A percentile compares a stretch with the other conserved stretches of the same genome.
These are phyloP conservation scores for Xylaria sp. DNA, from an alignment of 2,329 filamentous ascomycete species.

Conservation along the genomic window DNA sequence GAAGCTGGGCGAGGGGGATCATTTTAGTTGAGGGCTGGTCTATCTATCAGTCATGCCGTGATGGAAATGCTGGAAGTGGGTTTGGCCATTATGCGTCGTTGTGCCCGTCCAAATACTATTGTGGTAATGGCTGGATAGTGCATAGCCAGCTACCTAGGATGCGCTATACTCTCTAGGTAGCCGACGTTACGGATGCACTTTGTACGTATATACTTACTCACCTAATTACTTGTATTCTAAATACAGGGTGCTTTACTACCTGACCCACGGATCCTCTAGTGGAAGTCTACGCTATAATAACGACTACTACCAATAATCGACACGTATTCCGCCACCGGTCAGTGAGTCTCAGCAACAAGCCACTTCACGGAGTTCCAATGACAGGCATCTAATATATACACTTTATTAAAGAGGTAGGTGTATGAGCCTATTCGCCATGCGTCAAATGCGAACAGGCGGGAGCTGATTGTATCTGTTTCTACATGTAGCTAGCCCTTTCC, in stretches of 20 bases:
- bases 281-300: not conserved
- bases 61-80: no score
- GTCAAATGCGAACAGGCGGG: slow-evolving; percentile 8
- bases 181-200: not conserved
- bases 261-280: not conserved
- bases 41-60: no score
- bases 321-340: not conserved
- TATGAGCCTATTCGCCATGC: slow-evolving; percentile 13
- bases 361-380: not conserved
- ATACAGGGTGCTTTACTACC: not conserved
- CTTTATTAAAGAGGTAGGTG: slow-evolving; percentile 33
- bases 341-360: not conserved
- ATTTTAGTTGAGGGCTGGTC: slow-evolving; percentile 67
- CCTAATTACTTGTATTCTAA: not conserved
- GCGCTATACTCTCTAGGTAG: no score
- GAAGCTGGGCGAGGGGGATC: slow-evolving; percentile 71
- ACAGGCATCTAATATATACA: slow-evolving; percentile 23
- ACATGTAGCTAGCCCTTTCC: slow-evolving; percentile 15
- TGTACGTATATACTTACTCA: not conserved
- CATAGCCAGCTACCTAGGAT: not conserved
- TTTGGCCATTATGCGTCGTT: not conserved
- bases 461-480: slow-evolving; percentile 27
- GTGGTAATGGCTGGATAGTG: not conserved
- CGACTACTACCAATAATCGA: not conserved
- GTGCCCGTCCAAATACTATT: no score